Conservation (phyloP, 768 basidiomycete genomes). For the Pleurotus citrinopileatus region DNA sequence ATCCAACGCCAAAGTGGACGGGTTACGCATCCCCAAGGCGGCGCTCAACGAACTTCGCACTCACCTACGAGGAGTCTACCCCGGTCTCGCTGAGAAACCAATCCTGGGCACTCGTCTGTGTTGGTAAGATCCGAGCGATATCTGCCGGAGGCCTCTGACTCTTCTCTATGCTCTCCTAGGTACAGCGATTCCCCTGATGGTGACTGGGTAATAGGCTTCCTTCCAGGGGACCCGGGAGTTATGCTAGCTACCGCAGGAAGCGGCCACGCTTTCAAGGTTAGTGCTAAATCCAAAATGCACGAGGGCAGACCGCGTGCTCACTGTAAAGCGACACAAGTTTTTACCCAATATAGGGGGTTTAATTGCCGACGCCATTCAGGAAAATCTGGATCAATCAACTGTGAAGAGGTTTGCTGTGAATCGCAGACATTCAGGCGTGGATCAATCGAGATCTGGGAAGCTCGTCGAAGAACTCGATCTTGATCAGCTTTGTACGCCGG, state of each 20-base stretch:
- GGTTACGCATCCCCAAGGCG: constrained; percentile 62
- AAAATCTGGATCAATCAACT: constrained; percentile 50
- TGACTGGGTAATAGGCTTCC: constrained; percentile 85
- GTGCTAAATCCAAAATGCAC: background rate
- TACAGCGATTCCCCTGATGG: constrained; percentile 87
- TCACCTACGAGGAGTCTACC: constrained; percentile 60
- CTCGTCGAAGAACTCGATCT: constrained; percentile 37
- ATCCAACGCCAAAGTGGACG: constrained; percentile 53
- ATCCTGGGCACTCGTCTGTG: constrained; percentile 78
- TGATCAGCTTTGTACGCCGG: constrained; percentile 44
- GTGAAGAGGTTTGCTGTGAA: constrained; percentile 62
- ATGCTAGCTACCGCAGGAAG: constrained; percentile 86
- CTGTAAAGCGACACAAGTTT: constrained; percentile 55
- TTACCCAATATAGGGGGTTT: constrained; percentile 80
- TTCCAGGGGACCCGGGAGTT: constrained; percentile 53
- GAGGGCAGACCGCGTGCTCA: background rate
- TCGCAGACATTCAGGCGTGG: constrained; percentile 33
- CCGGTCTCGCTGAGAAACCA: constrained; percentile 70
- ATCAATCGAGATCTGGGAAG: constrained; percentile 31
- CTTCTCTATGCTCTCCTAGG: constrained; percentile 39
- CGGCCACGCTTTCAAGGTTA: constrained; percentile 85
- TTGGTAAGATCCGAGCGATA: constrained; percentile 53
- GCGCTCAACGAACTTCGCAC: constrained; percentile 49
- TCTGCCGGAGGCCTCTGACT: background rate
- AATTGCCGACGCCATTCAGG: constrained; percentile 70